phyloP scores from a whole-genome alignment of 1,284 basidiomycete genomes.

The Leccinum brunneo-olivaceum region DNA sequence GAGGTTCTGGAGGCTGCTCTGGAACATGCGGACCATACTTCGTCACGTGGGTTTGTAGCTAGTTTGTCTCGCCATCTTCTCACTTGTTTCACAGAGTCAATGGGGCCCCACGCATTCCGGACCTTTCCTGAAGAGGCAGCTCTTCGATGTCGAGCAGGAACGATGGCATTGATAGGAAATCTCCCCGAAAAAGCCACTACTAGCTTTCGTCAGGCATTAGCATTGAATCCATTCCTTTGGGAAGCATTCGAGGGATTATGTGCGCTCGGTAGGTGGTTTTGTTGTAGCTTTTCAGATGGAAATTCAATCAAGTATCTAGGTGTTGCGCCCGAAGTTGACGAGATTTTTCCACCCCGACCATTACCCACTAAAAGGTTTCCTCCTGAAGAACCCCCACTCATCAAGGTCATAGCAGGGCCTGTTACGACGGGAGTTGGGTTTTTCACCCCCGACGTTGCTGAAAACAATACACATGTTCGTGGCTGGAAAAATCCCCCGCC shows the following conservation, averaged over 20 bases:
- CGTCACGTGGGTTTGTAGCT: conserved; percentile 44
- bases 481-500: conserved; percentile 47
- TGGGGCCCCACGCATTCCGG: conserved; percentile 42
- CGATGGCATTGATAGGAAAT: conserved; percentile 68
- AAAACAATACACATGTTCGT: conserved; percentile 47
- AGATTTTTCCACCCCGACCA: conserved; percentile 62
- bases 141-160: conserved; percentile 64
- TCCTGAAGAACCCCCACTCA: conserved; percentile 43
- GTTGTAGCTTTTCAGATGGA: conserved; percentile 1
- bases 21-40: conserved; percentile 42
- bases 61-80: conserved; percentile 9
- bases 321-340: conserved; percentile 58
- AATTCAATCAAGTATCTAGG: conserved; percentile 38
- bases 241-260: conserved; percentile 92
- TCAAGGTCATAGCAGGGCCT: conserved; percentile 35
- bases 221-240: conserved; percentile 80
- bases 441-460: conserved; percentile 68
- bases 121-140: conserved; percentile 60
- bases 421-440: conserved; percentile 60
- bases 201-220: conserved; percentile 70
- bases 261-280: conserved; percentile 55
- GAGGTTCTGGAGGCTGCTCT: conserved; percentile 63
- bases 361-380: conserved; percentile 47
- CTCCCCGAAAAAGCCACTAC: conserved; percentile 62
- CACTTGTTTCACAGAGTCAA: conserved; percentile 39